Evolutionary conservation across 2,329 filamentous ascomycete genomes (phyloP), one percentile per base, ranked within the genome.

Genomic region (Apiospora marii): DNA sequence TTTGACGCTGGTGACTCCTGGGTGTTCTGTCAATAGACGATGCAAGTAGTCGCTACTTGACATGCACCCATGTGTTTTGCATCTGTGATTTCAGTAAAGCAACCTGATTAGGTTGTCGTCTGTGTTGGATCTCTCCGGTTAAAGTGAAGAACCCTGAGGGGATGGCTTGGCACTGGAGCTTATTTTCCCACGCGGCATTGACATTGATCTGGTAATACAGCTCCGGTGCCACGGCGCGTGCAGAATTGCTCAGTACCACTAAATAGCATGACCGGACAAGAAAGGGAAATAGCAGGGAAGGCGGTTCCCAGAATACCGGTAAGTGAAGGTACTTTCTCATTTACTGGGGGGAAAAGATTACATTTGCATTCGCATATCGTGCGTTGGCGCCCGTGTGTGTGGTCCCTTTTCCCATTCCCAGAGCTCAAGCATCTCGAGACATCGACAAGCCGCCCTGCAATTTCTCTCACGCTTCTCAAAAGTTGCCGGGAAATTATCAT

Each of bases 161-260:
- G 22, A 7, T 3, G 58, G 30, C 58, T 64, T 64, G 34, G 58
- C 58, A 41, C 37, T 64, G 58, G 58, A 64, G 58, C 58, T 64
- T 64, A 41, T 64, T 64, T 64, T 64, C 58, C 58, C 58, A 64
- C 58, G 19, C 58, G 58, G 58, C 34, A 64, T 41, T 64, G 58
- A 64, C 19, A n/a, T 41, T 22, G 34, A 37, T 41, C 22, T 34
- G 19, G 30, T 61, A 61, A 19, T 61, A 61, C 19, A 37, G 58
- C 58, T 41, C 58, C 22, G 34, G 58, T 64, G 34, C 14, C 34
- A 64, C 34, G 58, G 58, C 58, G 34, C 53, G 27, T 61, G 53
- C 53, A 22, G 6, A 27, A 19, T 8, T 51, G n/a, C 14, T 24
- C 49, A 24, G 12, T 51, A 51, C 46, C 19, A n/a, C 19, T 8